A percentile compares a stretch with the other conserved stretches of the same genome.
Evolutionary conservation across 2,329 filamentous ascomycete genomes (phyloP).

Genomic region (Cytospora mali): DNA sequence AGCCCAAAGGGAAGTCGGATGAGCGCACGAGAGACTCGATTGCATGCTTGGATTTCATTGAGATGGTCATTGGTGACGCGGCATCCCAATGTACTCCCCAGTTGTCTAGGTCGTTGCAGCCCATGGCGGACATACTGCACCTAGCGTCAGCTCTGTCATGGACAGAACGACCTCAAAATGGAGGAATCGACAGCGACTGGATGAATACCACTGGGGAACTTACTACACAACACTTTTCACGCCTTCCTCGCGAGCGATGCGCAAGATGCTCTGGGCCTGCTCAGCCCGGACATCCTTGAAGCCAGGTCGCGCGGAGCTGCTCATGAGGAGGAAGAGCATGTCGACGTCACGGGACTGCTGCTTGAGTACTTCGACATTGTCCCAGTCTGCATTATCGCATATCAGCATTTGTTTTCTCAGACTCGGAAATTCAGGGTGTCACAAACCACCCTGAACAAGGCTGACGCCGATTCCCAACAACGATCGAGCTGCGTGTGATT

Average conservation of each 20-base stretch:
- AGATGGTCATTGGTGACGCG: too few species aligned
- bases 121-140: too few species aligned
- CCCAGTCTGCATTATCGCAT: constrained; percentile 33
- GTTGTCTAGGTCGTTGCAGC: constrained; percentile 24
- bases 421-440: too few species aligned
- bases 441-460: constrained; percentile 35
- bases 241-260: constrained; percentile 42
- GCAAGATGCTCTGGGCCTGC: constrained; percentile 38
- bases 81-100: constrained; percentile 35
- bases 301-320: constrained; percentile 34
- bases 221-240: constrained; percentile 41
- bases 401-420: too few species aligned
- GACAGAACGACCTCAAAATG: too few species aligned
- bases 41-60: too few species aligned
- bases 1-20: not conserved
- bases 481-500: constrained; percentile 36
- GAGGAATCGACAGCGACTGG: too few species aligned
- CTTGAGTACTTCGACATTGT: constrained; percentile 37
- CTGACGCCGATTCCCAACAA: constrained; percentile 39
- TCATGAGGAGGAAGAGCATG: constrained; percentile 40
- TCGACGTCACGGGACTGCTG: constrained; percentile 36
- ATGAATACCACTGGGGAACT: too few species aligned
- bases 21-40: not conserved
- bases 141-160: too few species aligned
- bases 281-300: constrained; percentile 37